Conservation (phyloP, 306 rosid genomes). For the Macrotyloma uniflorum region DNA sequence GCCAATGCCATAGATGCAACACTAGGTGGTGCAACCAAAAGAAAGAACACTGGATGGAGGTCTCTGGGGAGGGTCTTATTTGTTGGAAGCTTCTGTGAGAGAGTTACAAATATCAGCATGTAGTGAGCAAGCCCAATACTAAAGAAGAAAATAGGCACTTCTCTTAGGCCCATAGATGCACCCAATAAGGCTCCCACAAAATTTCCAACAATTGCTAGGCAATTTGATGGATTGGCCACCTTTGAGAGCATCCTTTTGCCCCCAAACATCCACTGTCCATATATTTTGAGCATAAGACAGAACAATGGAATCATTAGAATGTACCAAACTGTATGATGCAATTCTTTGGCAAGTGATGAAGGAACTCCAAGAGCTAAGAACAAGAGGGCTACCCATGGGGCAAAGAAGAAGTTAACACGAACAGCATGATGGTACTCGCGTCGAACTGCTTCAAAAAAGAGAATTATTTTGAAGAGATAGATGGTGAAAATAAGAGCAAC, state of each 20-base stretch:
- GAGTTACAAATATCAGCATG: slow-evolving; percentile 73
- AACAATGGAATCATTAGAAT: slow-evolving; percentile 71
- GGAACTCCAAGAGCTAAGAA: slow-evolving; percentile 74
- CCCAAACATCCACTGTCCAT: slow-evolving; percentile 95
- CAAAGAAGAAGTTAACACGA: slow-evolving; percentile 80
- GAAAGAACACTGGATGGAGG: slow-evolving; percentile 82
- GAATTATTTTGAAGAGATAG: slow-evolving; percentile 60
- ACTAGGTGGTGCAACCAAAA: slow-evolving; percentile 84
- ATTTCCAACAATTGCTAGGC: slow-evolving; percentile 73
- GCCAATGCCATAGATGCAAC: slow-evolving; percentile 84
- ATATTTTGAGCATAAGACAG: slow-evolving; percentile 77
- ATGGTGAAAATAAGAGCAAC: slow-evolving; percentile 35
- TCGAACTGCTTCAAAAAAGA: slow-evolving; percentile 88
- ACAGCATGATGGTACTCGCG: slow-evolving; percentile 77
- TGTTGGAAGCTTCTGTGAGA: slow-evolving; percentile 80
- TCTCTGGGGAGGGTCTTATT: slow-evolving; percentile 75
- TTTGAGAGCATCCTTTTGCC: slow-evolving; percentile 66
- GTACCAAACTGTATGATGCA: slow-evolving; percentile 70
- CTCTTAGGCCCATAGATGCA: slow-evolving; percentile 76
- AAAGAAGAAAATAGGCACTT: slow-evolving; percentile 83
- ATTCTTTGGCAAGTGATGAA: slow-evolving; percentile 53
- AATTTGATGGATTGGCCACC: slow-evolving; percentile 80
- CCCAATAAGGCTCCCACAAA: slow-evolving; percentile 83
- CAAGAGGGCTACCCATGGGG: slow-evolving; percentile 77
- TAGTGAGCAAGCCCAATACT: slow-evolving; percentile 83